phyloP scores from a whole-genome alignment of 192 early-diverging fungal species.

The Coemansia sp. region DNA sequence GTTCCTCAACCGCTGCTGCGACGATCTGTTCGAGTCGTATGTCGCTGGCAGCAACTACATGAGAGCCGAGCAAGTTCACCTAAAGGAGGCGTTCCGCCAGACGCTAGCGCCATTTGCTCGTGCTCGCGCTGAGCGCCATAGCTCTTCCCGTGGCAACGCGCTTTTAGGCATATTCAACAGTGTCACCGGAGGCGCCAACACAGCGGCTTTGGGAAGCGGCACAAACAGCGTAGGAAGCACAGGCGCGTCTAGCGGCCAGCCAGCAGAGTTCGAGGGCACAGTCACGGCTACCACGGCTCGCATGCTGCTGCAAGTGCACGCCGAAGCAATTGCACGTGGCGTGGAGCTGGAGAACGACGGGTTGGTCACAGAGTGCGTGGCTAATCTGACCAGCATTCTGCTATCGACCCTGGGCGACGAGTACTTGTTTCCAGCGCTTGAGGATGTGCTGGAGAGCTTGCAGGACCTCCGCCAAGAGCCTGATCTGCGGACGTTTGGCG shows the following conservation, averaged over 20 bases:
- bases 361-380: constrained; percentile 65
- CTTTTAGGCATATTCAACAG: constrained; percentile 52
- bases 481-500: constrained; percentile 26
- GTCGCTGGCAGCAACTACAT: constrained; percentile 87
- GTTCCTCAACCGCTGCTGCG: constrained; percentile 83
- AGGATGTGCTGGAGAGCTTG: constrained; percentile 57
- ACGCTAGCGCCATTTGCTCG: constrained; percentile 54
- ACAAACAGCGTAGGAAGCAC: not conserved
- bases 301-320: constrained; percentile 65
- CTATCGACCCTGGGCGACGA: constrained; percentile 75
- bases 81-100: constrained; percentile 65
- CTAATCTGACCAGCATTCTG: constrained; percentile 69
- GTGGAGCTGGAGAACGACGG: constrained; percentile 68
- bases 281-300: constrained; percentile 27
- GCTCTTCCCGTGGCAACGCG: constrained; percentile 38
- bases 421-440: constrained; percentile 82
- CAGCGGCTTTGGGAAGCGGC: not conserved
- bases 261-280: constrained; percentile 14
- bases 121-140: constrained; percentile 38
- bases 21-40: constrained; percentile 94
- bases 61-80: constrained; percentile 67
- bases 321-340: constrained; percentile 75
- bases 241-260: not conserved
- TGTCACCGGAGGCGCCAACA: constrained; percentile 20
- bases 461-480: constrained; percentile 47